A percentile compares a stretch with the other conserved stretches of the same genome.
Evolutionary conservation across 371 early-diverging fungal species (phyloP).

Genomic region (Mucor plumbeus): DNA sequence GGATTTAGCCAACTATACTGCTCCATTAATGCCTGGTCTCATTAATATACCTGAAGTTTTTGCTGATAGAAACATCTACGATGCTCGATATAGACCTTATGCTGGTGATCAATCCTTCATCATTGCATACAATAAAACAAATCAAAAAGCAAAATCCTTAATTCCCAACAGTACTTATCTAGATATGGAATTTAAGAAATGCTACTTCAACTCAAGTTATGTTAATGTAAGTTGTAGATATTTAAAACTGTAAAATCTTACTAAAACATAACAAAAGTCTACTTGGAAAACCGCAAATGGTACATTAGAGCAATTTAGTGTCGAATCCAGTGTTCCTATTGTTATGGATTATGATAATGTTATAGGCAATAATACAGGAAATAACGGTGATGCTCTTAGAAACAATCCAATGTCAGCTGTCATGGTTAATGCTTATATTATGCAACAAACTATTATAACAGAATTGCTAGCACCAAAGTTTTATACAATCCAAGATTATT

Average conservation of each 20-base stretch:
- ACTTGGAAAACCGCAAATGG: slow-evolving; percentile 17
- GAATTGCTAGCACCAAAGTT: slow-evolving; percentile 16
- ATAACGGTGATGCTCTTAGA: neutral
- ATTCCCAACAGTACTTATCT: neutral
- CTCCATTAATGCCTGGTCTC: slow-evolving; percentile 11
- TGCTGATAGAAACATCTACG: neutral
- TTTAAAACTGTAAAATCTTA: neutral
- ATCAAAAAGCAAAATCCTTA: no score
- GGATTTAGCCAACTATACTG: slow-evolving; percentile 22
- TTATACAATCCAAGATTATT: slow-evolving; percentile 2
- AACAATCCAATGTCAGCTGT: neutral
- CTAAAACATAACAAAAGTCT: slow-evolving; percentile 3
- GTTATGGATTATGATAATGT: slow-evolving; percentile 21
- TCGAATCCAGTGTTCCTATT: slow-evolving; percentile 17
- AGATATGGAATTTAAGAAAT: slow-evolving; percentile 14
- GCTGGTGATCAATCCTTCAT: slow-evolving; percentile 38
- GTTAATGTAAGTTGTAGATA: slow-evolving; percentile 1
- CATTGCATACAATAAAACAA: slow-evolving; percentile 9
- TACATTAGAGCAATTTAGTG: neutral
- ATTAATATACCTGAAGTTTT: neutral
- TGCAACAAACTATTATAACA: slow-evolving; percentile 21
- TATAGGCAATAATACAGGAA: slow-evolving; percentile 20
- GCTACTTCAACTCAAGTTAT: slow-evolving; percentile 17
- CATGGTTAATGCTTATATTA: slow-evolving; percentile 28
- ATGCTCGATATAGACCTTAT: slow-evolving; percentile 23